These are phyloP conservation scores for Cubamyces lactineus DNA, from an alignment of 768 basidiomycete genomes.

Conservation along the genomic window DNA sequence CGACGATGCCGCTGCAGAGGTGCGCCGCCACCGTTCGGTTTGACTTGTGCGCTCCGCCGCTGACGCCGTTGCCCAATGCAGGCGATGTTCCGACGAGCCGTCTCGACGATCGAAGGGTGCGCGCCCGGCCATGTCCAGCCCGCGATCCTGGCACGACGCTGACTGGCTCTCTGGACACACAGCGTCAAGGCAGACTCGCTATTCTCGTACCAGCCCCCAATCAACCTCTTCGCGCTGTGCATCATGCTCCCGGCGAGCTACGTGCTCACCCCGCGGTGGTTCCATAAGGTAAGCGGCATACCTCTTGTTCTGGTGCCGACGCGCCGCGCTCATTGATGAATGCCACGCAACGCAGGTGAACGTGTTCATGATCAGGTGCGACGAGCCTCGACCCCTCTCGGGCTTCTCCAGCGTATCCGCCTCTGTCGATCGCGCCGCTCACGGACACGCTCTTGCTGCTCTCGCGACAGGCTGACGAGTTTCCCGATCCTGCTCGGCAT, in stretches of 20 bases:
- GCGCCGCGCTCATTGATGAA: not conserved
- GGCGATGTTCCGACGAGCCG: constrained; percentile 95
- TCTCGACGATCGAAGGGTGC: constrained; percentile 92
- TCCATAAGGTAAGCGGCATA: constrained; percentile 78
- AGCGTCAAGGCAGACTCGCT: constrained; percentile 89
- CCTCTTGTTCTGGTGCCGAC: not conserved
- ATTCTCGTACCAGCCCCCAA: constrained; percentile 92
- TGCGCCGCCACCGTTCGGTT: constrained; percentile 32
- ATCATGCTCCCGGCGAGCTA: constrained; percentile 89
- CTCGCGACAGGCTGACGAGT: constrained; percentile 62
- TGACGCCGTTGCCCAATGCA: constrained; percentile 34
- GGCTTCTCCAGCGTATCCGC: not conserved
- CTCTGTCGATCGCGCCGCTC: not conserved
- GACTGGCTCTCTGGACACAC: not conserved
- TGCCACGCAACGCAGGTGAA: constrained; percentile 59
- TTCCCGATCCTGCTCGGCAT: constrained; percentile 84
- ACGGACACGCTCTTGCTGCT: not conserved
- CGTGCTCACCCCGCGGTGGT: constrained; percentile 91
- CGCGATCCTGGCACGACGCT: too few species aligned
- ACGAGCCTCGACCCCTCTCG: not conserved
- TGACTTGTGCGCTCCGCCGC: not conserved
- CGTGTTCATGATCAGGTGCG: constrained; percentile 82
- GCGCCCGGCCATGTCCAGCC: constrained; percentile 5
- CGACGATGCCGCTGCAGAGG: constrained; percentile 92
- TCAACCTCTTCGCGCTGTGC: constrained; percentile 86